These are phyloP conservation scores for Naematelia encephala DNA, from an alignment of 768 basidiomycete genomes.

Conservation along the genomic window DNA sequence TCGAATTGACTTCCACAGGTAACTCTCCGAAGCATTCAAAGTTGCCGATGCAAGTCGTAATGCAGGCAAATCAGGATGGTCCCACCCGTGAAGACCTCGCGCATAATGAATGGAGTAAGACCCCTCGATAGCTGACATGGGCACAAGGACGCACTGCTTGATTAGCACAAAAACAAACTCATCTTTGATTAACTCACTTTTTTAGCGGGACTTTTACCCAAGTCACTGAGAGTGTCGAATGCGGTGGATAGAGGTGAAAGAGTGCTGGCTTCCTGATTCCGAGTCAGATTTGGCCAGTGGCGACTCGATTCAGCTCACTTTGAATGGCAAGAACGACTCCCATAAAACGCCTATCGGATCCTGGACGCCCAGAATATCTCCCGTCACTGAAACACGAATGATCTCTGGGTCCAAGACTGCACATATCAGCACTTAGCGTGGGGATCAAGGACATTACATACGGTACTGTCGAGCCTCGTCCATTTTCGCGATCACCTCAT, in stretches of 20 bases:
- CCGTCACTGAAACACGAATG: conserved; percentile 84
- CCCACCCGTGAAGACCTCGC: conserved; percentile 73
- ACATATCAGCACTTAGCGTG: background rate
- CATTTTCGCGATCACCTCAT: conserved; percentile 67
- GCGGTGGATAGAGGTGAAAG: conserved; percentile 68
- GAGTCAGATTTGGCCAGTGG: background rate
- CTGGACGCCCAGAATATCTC: conserved; percentile 68
- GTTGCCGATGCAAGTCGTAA: conserved; percentile 78
- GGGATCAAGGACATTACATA: conserved; percentile 52
- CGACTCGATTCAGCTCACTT: conserved; percentile 54
- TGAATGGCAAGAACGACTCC: conserved; percentile 65
- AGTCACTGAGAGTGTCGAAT: conserved; percentile 65
- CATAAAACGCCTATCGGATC: conserved; percentile 72
- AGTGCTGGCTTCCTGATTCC: conserved; percentile 40
- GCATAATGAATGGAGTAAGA: conserved; percentile 75
- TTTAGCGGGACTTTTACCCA: conserved; percentile 69
- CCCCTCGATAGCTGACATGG: conserved; percentile 90
- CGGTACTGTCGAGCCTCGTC: conserved; percentile 67
- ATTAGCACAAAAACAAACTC: conserved; percentile 2
- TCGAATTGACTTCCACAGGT: conserved; percentile 87
- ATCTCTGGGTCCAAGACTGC: conserved; percentile 78
- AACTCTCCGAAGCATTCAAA: conserved; percentile 89
- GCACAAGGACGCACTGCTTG: conserved; percentile 72
- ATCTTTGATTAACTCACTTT: conserved; percentile 56
- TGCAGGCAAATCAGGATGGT: conserved; percentile 79